phyloP scores from a whole-genome alignment of 2,329 filamentous ascomycete species.

The Fusarium denticulatum region DNA sequence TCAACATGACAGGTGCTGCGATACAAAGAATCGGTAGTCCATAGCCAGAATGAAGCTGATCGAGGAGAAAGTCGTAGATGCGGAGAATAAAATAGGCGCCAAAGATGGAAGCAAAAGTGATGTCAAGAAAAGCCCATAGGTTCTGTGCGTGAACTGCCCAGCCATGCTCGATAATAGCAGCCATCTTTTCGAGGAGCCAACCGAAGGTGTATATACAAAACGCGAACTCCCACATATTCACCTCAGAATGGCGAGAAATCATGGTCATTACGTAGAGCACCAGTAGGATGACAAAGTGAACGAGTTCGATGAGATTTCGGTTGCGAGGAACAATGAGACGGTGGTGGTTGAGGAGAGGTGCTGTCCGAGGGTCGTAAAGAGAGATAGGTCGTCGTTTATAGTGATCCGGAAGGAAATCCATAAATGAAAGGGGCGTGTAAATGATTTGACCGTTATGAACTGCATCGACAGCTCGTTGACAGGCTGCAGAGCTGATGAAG shows the following conservation, averaged over 20 bases:
- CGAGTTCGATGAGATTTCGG: constrained; percentile 71
- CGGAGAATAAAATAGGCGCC: constrained; percentile 69
- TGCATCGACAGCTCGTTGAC: constrained; percentile 75
- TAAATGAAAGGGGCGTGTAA: constrained; percentile 75
- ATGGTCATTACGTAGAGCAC: constrained; percentile 72
- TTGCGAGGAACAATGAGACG: constrained; percentile 76
- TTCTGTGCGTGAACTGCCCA: constrained; percentile 78
- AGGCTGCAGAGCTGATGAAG: constrained; percentile 72
- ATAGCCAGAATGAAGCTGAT: constrained; percentile 60
- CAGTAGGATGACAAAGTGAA: constrained; percentile 72
- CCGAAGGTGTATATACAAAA: constrained; percentile 73
- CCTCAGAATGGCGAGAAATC: constrained; percentile 61
- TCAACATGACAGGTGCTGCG: constrained; percentile 75
- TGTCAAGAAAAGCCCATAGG: constrained; percentile 78
- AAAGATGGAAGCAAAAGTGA: constrained; percentile 74
- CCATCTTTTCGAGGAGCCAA: constrained; percentile 74
- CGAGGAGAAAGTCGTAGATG: constrained; percentile 62
- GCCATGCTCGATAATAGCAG: constrained; percentile 72
- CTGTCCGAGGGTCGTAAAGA: constrained; percentile 73
- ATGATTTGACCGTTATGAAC: constrained; percentile 75
- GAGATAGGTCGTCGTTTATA: constrained; percentile 77
- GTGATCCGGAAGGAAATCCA: constrained; percentile 78
- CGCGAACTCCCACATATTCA: constrained; percentile 64
- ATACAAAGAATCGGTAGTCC: constrained; percentile 73
- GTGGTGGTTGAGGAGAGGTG: constrained; percentile 75